Evolutionary conservation across 176 grass and related monocot genomes (phyloP), one percentile per base, ranked within the genome.

Genomic region (Urochloa ruziziensis): DNA sequence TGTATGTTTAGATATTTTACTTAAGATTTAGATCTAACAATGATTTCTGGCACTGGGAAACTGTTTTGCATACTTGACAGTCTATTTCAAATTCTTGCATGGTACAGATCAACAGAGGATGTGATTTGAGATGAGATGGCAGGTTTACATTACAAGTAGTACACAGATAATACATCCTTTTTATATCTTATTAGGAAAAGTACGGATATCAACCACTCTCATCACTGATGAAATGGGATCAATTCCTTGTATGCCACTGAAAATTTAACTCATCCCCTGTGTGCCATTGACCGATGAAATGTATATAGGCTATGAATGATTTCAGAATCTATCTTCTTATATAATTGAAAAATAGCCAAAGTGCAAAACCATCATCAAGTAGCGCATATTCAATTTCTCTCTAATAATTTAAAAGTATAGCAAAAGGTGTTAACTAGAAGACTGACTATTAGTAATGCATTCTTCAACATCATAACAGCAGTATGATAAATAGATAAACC

Each of bases 111-210:
- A 51, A 53, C 69, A 80, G 1, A 72, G 14, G 21, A 7, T 48
- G 32, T 28, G 49, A 59, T 49, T 21, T 42, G 6, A 23, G 40
- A 62, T 3, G 2, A 49, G 15, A 18, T 70, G n/a, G 49, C 1
- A 59, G 35, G 66, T 63, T 85, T 63, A 19, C 28, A 27, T 21
- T 85, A 47, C 74, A 85, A 60, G 70, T 3, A 1, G 39, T 60
- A 30, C 51, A 70, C 18, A 70, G 29, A 29, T 62, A 71, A 52
- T 79, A n/a, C 34, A 53, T 53, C 4, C 6, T 73, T 64, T 63
- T 23, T 70, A 71, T 73, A 86, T 42, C 10, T 79, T 37, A 62
- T 43, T 52, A 9, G 10, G 39, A 40, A 1, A 8, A n/a, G n/a
- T n/a, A 40, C 39, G 53, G 53, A 27, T 15, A 21, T 29, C 63